Evolutionary conservation across 768 basidiomycete genomes (phyloP).

Genomic region (Grammothele lineata): DNA sequence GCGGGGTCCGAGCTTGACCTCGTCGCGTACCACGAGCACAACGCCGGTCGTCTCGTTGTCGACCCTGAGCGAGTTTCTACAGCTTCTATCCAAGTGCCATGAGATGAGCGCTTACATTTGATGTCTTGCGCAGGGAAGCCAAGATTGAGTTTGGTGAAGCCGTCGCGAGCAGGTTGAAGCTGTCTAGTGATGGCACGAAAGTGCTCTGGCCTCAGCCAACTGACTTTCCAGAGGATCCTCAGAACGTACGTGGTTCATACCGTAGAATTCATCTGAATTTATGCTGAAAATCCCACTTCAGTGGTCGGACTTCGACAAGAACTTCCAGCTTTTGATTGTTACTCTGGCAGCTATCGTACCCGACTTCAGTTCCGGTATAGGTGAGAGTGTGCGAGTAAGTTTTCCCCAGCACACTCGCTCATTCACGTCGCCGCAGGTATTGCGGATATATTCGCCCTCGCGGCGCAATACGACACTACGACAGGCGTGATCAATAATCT

Average conservation of each 20-base stretch:
- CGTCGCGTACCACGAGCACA: conserved; percentile 44
- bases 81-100: neutral
- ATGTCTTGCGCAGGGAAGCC: conserved; percentile 44
- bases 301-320: conserved; percentile 53
- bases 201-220: conserved; percentile 71
- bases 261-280: too few species aligned
- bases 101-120: neutral
- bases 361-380: conserved; percentile 64
- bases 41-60: conserved; percentile 56
- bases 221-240: conserved; percentile 59
- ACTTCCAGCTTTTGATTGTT: conserved; percentile 52
- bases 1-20: conserved; percentile 28
- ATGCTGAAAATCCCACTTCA: conserved; percentile 24
- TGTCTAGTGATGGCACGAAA: conserved; percentile 50
- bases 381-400: conserved; percentile 31
- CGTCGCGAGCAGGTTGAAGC: conserved; percentile 52
- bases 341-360: conserved; percentile 64
- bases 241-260: conserved; percentile 38
- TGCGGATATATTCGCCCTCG: conserved; percentile 57
- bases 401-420: neutral
- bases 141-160: conserved; percentile 55
- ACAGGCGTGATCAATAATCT: conserved; percentile 56
- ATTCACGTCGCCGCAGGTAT: conserved; percentile 38
- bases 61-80: conserved; percentile 38
- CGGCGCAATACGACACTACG: conserved; percentile 50